Conservation (phyloP, 1,284 basidiomycete species). For the Singerocomus inundabilis region DNA sequence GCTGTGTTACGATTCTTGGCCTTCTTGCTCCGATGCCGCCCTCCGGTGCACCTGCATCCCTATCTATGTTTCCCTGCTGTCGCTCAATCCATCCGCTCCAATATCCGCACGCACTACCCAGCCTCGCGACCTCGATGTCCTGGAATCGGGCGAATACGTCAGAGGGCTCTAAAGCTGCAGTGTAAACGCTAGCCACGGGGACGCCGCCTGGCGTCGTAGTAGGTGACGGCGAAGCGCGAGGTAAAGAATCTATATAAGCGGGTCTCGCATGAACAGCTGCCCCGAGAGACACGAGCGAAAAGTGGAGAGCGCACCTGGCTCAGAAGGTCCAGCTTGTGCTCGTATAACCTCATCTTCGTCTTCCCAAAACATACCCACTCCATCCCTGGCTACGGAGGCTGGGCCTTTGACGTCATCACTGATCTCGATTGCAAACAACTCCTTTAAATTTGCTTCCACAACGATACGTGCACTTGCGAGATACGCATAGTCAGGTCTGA, state of each 20-base stretch:
- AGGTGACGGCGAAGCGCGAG: neutral
- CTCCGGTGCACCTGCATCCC: neutral
- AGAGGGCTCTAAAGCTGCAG: slow-evolving; percentile 6
- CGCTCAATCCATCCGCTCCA: slow-evolving; percentile 33
- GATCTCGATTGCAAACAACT: slow-evolving; percentile 14
- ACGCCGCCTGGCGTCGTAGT: neutral
- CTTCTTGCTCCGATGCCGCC: slow-evolving; percentile 3
- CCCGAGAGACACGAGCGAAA: neutral
- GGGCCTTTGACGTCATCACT: neutral
- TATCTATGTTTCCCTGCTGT: neutral
- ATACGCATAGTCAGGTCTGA: slow-evolving; percentile 41
- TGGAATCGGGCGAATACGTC: slow-evolving; percentile 38
- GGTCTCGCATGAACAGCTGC: neutral
- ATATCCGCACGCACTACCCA: slow-evolving; percentile 46
- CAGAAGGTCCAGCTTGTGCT: neutral
- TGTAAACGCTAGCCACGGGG: neutral
- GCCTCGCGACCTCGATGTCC: slow-evolving; percentile 43
- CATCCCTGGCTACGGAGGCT: neutral
- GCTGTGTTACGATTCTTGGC: slow-evolving; percentile 13
- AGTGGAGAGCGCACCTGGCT: slow-evolving; percentile 4
- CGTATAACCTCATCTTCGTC: slow-evolving; percentile 23
- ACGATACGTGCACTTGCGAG: slow-evolving; percentile 39
- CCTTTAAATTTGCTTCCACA: slow-evolving; percentile 40
- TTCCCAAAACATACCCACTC: slow-evolving; percentile 29
- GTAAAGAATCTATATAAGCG: neutral